Conservation (phyloP, 2,329 filamentous ascomycete species). For the Pseudocercospora macadamiae region DNA sequence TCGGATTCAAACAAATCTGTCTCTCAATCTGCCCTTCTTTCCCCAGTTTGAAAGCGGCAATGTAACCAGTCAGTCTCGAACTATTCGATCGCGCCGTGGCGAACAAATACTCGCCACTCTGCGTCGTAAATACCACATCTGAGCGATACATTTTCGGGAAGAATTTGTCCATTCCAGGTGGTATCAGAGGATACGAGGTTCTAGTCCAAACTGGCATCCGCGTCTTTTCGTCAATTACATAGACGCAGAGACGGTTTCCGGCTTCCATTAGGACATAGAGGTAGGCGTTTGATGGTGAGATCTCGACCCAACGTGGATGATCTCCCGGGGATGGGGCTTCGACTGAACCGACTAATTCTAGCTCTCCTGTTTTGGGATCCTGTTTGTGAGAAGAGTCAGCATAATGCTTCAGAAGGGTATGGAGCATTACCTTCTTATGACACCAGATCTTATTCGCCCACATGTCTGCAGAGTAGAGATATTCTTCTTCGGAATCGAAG, state of each 20-base stretch:
- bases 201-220: constrained; percentile 79
- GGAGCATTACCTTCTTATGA: constrained; percentile 63
- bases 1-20: constrained; percentile 81
- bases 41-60: constrained; percentile 75
- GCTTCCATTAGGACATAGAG: constrained; percentile 88
- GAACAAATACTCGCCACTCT: constrained; percentile 75
- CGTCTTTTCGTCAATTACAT: constrained; percentile 73
- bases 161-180: constrained; percentile 63
- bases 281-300: constrained; percentile 76
- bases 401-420: neutral
- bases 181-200: constrained; percentile 76
- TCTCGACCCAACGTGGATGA: constrained; percentile 86
- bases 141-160: constrained; percentile 74
- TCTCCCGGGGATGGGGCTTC: constrained; percentile 72
- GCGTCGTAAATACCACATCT: constrained; percentile 77
- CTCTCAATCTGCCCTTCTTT: constrained; percentile 69
- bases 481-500: constrained; percentile 72
- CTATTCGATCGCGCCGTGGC: constrained; percentile 81
- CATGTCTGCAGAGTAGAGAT: constrained; percentile 79
- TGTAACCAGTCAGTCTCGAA: constrained; percentile 76
- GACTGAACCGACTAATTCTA: constrained; percentile 72
- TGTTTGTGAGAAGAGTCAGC: constrained; percentile 8
- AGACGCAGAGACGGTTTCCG: constrained; percentile 82
- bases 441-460: constrained; percentile 81
- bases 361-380: constrained; percentile 59